A percentile compares a stretch with the other conserved stretches of the same genome.
Conservation (phyloP, 495 filamentous ascomycete species). For the Penicilliopsis zonata region DNA sequence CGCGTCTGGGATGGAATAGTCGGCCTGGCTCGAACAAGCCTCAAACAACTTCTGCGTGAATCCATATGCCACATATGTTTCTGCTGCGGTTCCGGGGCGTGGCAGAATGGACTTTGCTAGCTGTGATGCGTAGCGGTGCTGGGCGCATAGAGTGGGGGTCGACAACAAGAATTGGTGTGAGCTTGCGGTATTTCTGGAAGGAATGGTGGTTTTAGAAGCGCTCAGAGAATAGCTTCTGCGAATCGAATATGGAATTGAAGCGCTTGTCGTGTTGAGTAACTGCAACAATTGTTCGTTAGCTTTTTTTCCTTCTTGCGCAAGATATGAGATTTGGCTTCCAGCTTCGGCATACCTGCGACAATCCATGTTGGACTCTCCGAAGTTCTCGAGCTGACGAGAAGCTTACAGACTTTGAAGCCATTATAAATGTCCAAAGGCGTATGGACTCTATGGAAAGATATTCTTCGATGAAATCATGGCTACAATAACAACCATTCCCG, state of each 20-base stretch:
- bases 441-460: no score
- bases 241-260: no score
- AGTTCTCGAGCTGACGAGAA: conserved; percentile 3
- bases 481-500: background rate
- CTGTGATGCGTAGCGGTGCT: conserved; percentile 12
- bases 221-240: no score
- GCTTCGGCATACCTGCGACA: conserved; percentile 5
- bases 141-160: no score
- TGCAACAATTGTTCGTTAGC: no score
- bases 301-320: background rate
- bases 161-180: no score
- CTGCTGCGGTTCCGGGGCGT: conserved; percentile 31
- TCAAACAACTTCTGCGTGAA: conserved; percentile 69
- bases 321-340: no score
- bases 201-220: no score
- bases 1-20: conserved; percentile 54
- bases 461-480: no score
- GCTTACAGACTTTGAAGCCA: conserved; percentile 4
- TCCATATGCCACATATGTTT: conserved; percentile 66
- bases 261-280: no score
- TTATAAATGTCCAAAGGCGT: no score
- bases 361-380: conserved; percentile 2
- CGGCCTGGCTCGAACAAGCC: conserved; percentile 61
- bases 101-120: conserved; percentile 20
- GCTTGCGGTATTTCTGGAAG: no score